These are phyloP conservation scores for Amanita inopinata DNA, from an alignment of 768 basidiomycete species.

Conservation along the genomic window DNA sequence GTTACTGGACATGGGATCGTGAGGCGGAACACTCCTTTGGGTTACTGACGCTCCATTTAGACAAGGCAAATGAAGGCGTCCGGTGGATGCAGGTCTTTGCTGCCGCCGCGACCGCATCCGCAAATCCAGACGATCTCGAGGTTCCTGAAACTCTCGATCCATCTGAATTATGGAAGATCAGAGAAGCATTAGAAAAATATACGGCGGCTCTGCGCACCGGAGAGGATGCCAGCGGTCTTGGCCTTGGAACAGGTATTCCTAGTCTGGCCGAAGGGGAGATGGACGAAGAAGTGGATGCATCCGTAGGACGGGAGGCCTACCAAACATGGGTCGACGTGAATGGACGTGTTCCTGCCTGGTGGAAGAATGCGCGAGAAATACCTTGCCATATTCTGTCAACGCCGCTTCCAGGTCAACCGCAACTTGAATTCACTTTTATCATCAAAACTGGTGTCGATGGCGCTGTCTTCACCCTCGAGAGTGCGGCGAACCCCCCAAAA, in stretches of 20 bases:
- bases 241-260: slow-evolving; percentile 60
- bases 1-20: slow-evolving; percentile 90
- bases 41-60: slow-evolving; percentile 72
- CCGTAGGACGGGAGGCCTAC: slow-evolving; percentile 54
- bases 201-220: slow-evolving; percentile 53
- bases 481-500: slow-evolving; percentile 15
- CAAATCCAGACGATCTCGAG: slow-evolving; percentile 40
- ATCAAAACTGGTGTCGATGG: slow-evolving; percentile 72
- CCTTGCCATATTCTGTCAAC: slow-evolving; percentile 56
- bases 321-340: slow-evolving; percentile 59
- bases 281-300: slow-evolving; percentile 81
- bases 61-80: slow-evolving; percentile 76
- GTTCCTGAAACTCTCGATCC: slow-evolving; percentile 88
- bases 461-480: slow-evolving; percentile 41
- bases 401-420: slow-evolving; percentile 47
- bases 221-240: slow-evolving; percentile 51
- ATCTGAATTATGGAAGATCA: slow-evolving; percentile 67
- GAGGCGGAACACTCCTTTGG: slow-evolving; percentile 61
- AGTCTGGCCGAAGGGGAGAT: slow-evolving; percentile 82
- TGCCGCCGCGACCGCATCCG: slow-evolving; percentile 25
- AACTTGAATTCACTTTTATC: slow-evolving; percentile 35
- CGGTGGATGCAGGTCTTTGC: slow-evolving; percentile 87
- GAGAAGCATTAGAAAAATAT: slow-evolving; percentile 81
- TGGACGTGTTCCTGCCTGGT: slow-evolving; percentile 38
- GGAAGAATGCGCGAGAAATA: slow-evolving; percentile 20